Percentiles rank a stretch among this genome's conserved stretches.
Conservation (phyloP, 2,329 filamentous ascomycete species). For the Pseudocercospora musae region DNA sequence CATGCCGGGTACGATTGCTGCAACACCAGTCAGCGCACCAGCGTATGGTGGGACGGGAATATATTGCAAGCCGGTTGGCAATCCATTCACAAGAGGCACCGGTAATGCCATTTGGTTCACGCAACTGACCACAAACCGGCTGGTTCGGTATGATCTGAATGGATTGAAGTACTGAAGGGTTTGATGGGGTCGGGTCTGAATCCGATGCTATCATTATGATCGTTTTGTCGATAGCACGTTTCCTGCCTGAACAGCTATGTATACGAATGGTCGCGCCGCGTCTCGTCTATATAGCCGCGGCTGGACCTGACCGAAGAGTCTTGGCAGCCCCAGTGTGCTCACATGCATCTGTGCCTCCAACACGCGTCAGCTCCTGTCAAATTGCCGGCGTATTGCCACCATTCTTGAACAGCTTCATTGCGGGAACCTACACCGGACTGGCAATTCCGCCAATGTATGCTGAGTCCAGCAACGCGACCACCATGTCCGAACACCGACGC, state of each 20-base stretch:
- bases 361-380: background rate
- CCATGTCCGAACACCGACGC: background rate
- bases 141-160: conserved; percentile 12
- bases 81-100: conserved; percentile 7
- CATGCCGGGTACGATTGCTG: conserved; percentile 1
- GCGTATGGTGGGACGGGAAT: conserved; percentile 7
- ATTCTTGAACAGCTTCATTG: background rate
- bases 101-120: conserved; percentile 13
- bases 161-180: conserved; percentile 2
- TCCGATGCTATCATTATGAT: no score
- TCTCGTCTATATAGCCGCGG: background rate
- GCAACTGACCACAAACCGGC: conserved; percentile 7
- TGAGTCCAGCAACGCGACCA: no score
- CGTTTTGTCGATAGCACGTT: no score
- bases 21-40: conserved; percentile 5
- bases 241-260: no score
- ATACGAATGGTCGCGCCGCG: no score
- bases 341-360: background rate
- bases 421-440: background rate
- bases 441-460: no score
- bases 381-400: background rate
- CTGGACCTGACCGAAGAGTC: background rate
- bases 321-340: background rate
- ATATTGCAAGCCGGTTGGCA: conserved; percentile 4
- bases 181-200: no score